Conservation (phyloP, 768 basidiomycete species). For the Boletus insuetus region DNA sequence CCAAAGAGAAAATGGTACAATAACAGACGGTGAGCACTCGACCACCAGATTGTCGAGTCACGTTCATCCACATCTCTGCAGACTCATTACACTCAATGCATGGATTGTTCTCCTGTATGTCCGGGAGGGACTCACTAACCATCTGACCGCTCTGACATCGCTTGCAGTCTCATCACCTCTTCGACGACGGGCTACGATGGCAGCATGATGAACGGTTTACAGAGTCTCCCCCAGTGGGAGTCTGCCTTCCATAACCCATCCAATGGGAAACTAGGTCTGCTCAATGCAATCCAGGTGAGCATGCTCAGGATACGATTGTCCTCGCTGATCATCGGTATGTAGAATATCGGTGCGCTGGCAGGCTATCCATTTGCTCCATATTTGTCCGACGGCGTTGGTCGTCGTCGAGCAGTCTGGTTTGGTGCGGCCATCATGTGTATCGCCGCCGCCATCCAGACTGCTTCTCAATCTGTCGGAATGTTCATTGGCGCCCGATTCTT, state of each 20-base stretch:
- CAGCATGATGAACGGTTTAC: slow-evolving; percentile 79
- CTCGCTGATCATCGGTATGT: background rate
- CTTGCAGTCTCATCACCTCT: slow-evolving; percentile 63
- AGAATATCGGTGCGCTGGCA: slow-evolving; percentile 71
- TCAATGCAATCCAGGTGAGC: slow-evolving; percentile 71
- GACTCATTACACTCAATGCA: slow-evolving; percentile 59
- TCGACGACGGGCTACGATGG: slow-evolving; percentile 77
- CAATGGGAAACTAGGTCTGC: slow-evolving; percentile 59
- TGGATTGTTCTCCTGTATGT: slow-evolving; percentile 69
- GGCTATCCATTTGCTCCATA: slow-evolving; percentile 72
- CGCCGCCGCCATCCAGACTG: slow-evolving; percentile 67
- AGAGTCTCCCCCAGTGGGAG: slow-evolving; percentile 64
- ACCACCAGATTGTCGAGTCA: background rate
- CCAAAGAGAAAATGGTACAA: slow-evolving; percentile 73
- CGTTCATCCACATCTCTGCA: slow-evolving; percentile 21
- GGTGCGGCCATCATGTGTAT: slow-evolving; percentile 71
- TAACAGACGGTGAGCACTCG: slow-evolving; percentile 56
- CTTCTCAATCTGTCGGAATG: slow-evolving; percentile 67
- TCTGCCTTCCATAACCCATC: slow-evolving; percentile 55
- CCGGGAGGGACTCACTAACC: background rate
- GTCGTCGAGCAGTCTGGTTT: slow-evolving; percentile 60
- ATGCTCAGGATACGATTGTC: background rate
- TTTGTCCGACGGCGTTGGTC: slow-evolving; percentile 69
- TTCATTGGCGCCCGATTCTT: slow-evolving; percentile 81
- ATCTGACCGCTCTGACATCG: background rate